Evolutionary conservation across 2,329 filamentous ascomycete species (phyloP), one percentile per base, ranked within the genome.

Genomic region (Beauveria asiatica): DNA sequence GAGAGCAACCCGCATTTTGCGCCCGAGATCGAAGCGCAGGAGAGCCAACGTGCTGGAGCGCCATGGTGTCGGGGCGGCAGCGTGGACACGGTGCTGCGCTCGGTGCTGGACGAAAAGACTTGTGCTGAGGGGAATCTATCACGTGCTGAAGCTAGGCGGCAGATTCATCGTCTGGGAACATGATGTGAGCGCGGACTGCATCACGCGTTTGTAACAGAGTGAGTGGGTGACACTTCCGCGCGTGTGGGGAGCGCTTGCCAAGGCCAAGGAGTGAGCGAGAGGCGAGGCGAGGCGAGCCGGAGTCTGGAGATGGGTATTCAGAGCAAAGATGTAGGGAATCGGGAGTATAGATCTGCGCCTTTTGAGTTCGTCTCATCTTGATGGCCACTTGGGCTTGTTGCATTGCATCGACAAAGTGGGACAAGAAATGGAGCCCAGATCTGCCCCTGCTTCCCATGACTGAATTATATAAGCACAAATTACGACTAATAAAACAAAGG

Each of bases 151-250:
- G 62, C 77, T 76, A 0, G 76, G 76, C 1, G 76, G 76, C 13
- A 72, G 70, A 49, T 74, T 79, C 61, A 68, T 80, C 27, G 78
- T 79, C 59, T 78, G 76, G 73, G 77, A 79, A 62, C 77, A 79
- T 60, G 65, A 64, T 52, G 62, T 63, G 56, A 73, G 64, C 61
- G 57, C 59, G 13, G 62, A 72, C 45, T 23, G 21, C 42, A 25
- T 71, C 21, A 76, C 74, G 4, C 61, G 58, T 39, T 48, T 64
- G 27, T 66, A 61, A 19, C 71, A 74, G 67, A 63, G 71, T 73
- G 65, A 50, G n/a, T 62, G 62, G 57, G 64, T 54, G 52, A 62
- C 65, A n/a, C 58, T 73, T 60, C 71, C 71, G 37, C 67, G 71
- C 37, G 63, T 69, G 60, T 67, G 66, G 66, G 72, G 70, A 6